Evolutionary conservation across 2,329 filamentous ascomycete genomes (phyloP).

Genomic region (Monosporascus sp.): DNA sequence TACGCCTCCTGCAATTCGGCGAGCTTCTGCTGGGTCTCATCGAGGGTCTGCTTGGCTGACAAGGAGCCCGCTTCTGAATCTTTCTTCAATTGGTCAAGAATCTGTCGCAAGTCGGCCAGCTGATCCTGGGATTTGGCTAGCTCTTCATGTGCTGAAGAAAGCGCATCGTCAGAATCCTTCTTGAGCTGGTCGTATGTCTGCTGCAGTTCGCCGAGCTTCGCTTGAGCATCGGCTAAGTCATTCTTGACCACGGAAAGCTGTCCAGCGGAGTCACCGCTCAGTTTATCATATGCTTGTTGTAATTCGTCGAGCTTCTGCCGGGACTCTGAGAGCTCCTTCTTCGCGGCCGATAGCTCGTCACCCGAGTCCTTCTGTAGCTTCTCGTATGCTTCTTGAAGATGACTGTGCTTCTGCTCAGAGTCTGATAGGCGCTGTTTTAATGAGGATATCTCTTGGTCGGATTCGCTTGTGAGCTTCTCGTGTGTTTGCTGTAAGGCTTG

Average conservation of each 20-base stretch:
- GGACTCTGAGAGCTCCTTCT: conserved; percentile 15
- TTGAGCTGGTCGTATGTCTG: conserved; percentile 25
- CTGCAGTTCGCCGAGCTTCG: conserved; percentile 2
- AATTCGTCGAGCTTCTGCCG: conserved; percentile 16
- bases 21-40: conserved; percentile 3
- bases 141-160: conserved; percentile 17
- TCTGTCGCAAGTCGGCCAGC: background rate
- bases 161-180: conserved; percentile 22
- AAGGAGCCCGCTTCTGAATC: background rate
- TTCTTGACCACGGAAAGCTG: conserved; percentile 3
- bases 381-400: conserved; percentile 10
- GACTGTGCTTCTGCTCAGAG: conserved; percentile 1
- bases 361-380: conserved; percentile 27
- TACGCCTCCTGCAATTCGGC: conserved; percentile 14
- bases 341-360: conserved; percentile 24
- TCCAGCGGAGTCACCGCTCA: background rate
- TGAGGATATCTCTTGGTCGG: background rate
- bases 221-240: conserved; percentile 1
- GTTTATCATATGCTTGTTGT: conserved; percentile 6
- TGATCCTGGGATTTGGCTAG: background rate
- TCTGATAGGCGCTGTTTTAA: conserved; percentile 1
- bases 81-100: background rate
- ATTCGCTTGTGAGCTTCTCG: background rate
- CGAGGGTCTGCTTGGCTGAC: conserved; percentile 4
- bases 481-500: conserved; percentile 7